Evolutionary conservation across 768 basidiomycete species (phyloP).

Genomic region (Agrocybe pediades): DNA sequence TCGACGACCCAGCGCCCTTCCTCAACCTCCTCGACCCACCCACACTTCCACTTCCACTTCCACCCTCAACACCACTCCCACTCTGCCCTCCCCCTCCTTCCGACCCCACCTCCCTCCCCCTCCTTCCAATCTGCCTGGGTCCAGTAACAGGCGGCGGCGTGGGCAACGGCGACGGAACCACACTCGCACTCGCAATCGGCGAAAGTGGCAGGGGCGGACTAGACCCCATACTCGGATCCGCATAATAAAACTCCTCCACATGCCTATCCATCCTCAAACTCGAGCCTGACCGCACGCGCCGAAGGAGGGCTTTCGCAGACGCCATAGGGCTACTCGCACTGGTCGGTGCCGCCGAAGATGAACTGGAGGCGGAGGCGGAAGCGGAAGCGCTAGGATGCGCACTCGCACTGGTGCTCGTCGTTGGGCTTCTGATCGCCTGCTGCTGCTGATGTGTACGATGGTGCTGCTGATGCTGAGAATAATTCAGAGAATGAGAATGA

Average conservation of each 20-base stretch:
- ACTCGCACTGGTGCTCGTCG: background rate
- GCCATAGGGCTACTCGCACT: background rate
- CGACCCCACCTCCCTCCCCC: conserved; percentile 6
- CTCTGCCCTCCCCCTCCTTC: conserved; percentile 9
- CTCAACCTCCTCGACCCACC: conserved; percentile 4
- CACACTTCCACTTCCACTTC: background rate
- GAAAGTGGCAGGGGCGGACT: no score
- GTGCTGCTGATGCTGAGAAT: no score
- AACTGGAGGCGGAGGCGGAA: no score
- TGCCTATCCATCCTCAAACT: conserved; percentile 26
- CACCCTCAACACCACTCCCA: background rate
- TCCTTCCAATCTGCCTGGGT: conserved; percentile 21
- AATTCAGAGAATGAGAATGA: no score
- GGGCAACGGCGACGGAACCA: background rate
- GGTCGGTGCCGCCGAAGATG: no score
- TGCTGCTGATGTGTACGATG: background rate
- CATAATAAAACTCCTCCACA: background rate
- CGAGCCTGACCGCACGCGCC: conserved; percentile 35
- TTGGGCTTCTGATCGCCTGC: background rate
- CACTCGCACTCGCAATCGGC: no score
- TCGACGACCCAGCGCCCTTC: background rate
- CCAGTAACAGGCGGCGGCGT: no score
- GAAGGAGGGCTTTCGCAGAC: conserved; percentile 23
- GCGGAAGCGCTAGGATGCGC: no score
- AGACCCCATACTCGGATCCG: background rate